phyloP scores from a whole-genome alignment of 2,329 filamentous ascomycete genomes.

The Ploettnerulaceae sp. region DNA sequence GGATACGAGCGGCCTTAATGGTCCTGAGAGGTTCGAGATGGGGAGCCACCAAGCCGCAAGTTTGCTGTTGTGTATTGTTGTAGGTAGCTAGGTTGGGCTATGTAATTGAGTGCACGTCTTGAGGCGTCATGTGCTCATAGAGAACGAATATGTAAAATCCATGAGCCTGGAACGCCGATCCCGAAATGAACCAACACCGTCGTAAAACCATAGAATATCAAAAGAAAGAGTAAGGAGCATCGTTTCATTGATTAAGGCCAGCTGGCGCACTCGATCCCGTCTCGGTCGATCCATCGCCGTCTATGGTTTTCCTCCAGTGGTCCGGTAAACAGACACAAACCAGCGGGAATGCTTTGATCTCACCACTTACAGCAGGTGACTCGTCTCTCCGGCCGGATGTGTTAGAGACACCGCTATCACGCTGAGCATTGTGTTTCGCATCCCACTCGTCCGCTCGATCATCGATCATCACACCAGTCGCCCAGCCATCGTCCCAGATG shows the following conservation, averaged over 20 bases:
- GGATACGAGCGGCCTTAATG: neutral
- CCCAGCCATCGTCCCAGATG: conserved; percentile 99
- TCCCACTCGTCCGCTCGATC: conserved; percentile 90
- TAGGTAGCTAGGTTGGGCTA: neutral
- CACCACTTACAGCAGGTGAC: conserved; percentile 66
- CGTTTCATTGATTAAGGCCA: conserved; percentile 16
- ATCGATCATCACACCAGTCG: conserved; percentile 79
- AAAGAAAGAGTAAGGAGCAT: conserved; percentile 8
- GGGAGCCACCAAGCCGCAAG: neutral
- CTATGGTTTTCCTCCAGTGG: conserved; percentile 95
- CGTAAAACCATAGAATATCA: conserved; percentile 30
- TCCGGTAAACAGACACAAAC: conserved; percentile 94
- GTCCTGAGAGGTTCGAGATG: neutral
- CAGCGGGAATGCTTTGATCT: conserved; percentile 96
- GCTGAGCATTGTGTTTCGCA: conserved; percentile 65
- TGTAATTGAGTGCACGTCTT: neutral
- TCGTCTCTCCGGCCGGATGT: conserved; percentile 58
- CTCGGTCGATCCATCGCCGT: conserved; percentile 73
- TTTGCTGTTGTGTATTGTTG: neutral
- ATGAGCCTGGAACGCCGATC: conserved; percentile 24
- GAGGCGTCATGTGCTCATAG: conserved; percentile 6
- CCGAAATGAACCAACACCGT: conserved; percentile 26
- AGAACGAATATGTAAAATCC: conserved; percentile 4
- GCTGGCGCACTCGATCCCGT: conserved; percentile 45
- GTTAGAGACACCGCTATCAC: conserved; percentile 91